Evolutionary conservation across 2,329 filamentous ascomycete genomes (phyloP).

Genomic region (Biscogniauxia sp.): DNA sequence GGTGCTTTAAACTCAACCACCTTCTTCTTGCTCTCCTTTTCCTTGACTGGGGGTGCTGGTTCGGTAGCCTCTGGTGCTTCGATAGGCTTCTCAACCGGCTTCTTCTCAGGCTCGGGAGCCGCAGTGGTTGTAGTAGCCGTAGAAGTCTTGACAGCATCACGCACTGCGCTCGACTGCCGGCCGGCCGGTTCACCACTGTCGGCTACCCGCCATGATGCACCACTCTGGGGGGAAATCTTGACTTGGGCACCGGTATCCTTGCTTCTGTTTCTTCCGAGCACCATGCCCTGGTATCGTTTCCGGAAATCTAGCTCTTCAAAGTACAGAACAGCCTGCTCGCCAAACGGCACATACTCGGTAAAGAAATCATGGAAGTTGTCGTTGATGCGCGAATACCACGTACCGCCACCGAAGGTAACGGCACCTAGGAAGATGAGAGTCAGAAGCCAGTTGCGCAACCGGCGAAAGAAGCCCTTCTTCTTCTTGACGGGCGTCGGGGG

Average conservation of each 20-base stretch:
- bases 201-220: constrained; percentile 63
- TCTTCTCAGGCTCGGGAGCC: constrained; percentile 16
- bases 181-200: constrained; percentile 28
- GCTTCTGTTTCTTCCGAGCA: constrained; percentile 48
- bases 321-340: constrained; percentile 91
- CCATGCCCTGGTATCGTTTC: constrained; percentile 67
- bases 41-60: constrained; percentile 14
- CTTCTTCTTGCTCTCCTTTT: neutral
- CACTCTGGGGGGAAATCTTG: constrained; percentile 81
- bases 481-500: constrained; percentile 47
- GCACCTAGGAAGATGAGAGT: constrained; percentile 74
- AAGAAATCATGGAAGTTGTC: constrained; percentile 99
- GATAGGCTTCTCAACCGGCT: constrained; percentile 29
- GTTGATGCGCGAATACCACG: constrained; percentile 88
- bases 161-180: constrained; percentile 30
- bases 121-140: constrained; percentile 25
- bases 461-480: constrained; percentile 66
- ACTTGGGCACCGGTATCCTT: constrained; percentile 66
- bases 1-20: constrained; percentile 48
- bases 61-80: constrained; percentile 31
- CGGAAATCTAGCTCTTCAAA: constrained; percentile 94
- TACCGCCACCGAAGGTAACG: constrained; percentile 79
- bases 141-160: constrained; percentile 25
- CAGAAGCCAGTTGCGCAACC: constrained; percentile 74
- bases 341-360: constrained; percentile 92